Evolutionary conservation across 83 land plant species (phyloP).

Genomic region (Diphasiastrum complanatum): DNA sequence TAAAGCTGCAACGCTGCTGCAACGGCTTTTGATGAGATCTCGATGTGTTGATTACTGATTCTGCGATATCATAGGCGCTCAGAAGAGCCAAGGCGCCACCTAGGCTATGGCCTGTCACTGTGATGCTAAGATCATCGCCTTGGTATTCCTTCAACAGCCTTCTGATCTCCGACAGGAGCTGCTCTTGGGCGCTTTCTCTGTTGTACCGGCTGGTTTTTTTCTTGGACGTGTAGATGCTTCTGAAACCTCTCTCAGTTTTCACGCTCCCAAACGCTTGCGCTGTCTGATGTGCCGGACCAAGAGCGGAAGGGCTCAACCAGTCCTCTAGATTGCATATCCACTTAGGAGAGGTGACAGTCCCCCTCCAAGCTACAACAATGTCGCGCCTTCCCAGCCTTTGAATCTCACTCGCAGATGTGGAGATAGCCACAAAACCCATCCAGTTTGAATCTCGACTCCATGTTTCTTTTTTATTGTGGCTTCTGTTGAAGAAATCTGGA

Average conservation of each 20-base stretch:
- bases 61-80: constrained; percentile 24
- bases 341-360: constrained; percentile 41
- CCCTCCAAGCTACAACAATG: constrained; percentile 56
- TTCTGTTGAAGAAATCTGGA: constrained; percentile 18
- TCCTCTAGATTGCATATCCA: constrained; percentile 37
- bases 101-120: constrained; percentile 28
- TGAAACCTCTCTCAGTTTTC: no score
- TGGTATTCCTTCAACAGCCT: neutral
- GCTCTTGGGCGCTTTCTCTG: neutral
- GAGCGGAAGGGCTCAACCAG: neutral
- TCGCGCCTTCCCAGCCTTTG: constrained; percentile 38
- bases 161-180: neutral
- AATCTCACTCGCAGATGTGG: constrained; percentile 23
- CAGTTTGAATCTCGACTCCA: constrained; percentile 59
- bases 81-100: constrained; percentile 28
- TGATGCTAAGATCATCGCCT: constrained; percentile 22
- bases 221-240: neutral
- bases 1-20: no score
- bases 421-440: constrained; percentile 62
- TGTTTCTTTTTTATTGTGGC: constrained; percentile 23
- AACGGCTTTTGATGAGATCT: neutral
- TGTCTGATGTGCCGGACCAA: constrained; percentile 3
- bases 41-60: neutral
- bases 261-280: neutral
- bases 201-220: neutral